A percentile compares a stretch with the other conserved stretches of the same genome.
Evolutionary conservation across 2,329 filamentous ascomycete species (phyloP).

Genomic region (Pseudogymnoascus sp.): DNA sequence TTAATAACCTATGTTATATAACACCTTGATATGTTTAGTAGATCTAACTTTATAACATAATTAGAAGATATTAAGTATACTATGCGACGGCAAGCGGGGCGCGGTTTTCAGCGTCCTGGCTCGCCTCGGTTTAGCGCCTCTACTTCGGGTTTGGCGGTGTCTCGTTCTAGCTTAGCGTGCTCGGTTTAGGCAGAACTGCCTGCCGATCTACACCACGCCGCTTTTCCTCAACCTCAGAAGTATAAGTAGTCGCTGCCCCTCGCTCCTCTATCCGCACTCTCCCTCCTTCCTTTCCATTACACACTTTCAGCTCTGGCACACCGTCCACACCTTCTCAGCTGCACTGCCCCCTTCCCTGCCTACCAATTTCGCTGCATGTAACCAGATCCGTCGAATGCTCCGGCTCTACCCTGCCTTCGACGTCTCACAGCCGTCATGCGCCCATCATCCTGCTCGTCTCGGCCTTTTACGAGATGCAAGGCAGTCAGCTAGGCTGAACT

Average conservation of each 20-base stretch:
- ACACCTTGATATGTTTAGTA: conserved; percentile 4
- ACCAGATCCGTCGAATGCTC: not conserved
- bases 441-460: not conserved
- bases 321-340: not conserved
- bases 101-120: not conserved
- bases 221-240: not conserved
- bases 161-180: not conserved
- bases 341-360: not conserved
- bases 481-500: not conserved
- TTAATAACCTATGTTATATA: conserved; percentile 2
- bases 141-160: conserved; percentile 3
- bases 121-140: not conserved
- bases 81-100: not conserved
- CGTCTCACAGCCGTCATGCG: no score
- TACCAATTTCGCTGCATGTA: not conserved
- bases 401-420: not conserved
- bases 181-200: not conserved
- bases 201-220: not conserved
- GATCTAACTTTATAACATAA: not conserved
- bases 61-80: not conserved
- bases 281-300: conserved; percentile 3
- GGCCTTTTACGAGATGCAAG: not conserved
- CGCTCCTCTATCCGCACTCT: not conserved
- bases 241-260: not conserved
- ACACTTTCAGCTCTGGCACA: conserved; percentile 1